A percentile compares a stretch with the other conserved stretches of the same genome.
Conservation (phyloP, 2,329 filamentous ascomycete genomes). For the Macroventuria anomochaeta region DNA sequence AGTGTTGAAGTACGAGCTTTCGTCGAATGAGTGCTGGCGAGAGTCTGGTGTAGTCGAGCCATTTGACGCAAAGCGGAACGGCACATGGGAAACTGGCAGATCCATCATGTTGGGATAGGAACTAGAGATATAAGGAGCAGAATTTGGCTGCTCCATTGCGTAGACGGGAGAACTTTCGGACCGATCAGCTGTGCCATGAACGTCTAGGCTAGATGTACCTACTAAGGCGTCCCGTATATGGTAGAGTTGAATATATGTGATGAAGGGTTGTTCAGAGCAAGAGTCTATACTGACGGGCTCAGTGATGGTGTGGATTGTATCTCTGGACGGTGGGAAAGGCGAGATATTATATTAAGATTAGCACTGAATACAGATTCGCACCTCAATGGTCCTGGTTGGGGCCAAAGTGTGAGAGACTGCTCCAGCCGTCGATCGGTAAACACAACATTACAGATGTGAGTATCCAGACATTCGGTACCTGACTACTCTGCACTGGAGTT, state of each 20-base stretch:
- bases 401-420: slow-evolving; percentile 20
- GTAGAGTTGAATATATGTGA: background rate
- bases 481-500: slow-evolving; percentile 18
- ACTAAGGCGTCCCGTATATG: slow-evolving; percentile 1
- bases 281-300: background rate
- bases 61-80: slow-evolving; percentile 3
- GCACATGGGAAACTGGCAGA: slow-evolving; percentile 1
- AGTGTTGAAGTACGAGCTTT: slow-evolving; percentile 3
- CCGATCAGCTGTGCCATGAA: slow-evolving; percentile 9
- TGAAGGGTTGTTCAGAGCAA: background rate
- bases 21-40: slow-evolving; percentile 16
- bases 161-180: slow-evolving; percentile 3
- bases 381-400: slow-evolving; percentile 7
- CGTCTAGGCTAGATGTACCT: background rate
- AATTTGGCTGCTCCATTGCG: slow-evolving; percentile 19
- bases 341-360: slow-evolving; percentile 18
- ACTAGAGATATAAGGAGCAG: slow-evolving; percentile 17
- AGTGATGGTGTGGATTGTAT: background rate
- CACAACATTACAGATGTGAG: slow-evolving; percentile 6
- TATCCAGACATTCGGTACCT: slow-evolving; percentile 27
- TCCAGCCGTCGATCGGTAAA: slow-evolving; percentile 18
- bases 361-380: slow-evolving; percentile 3
- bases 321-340: background rate
- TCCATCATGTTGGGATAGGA: slow-evolving; percentile 16
- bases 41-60: slow-evolving; percentile 3